Percentiles rank a stretch among this genome's conserved stretches.
These are phyloP conservation scores for Alternaria rosae DNA, from an alignment of 2,329 filamentous ascomycete species.

Conservation along the genomic window DNA sequence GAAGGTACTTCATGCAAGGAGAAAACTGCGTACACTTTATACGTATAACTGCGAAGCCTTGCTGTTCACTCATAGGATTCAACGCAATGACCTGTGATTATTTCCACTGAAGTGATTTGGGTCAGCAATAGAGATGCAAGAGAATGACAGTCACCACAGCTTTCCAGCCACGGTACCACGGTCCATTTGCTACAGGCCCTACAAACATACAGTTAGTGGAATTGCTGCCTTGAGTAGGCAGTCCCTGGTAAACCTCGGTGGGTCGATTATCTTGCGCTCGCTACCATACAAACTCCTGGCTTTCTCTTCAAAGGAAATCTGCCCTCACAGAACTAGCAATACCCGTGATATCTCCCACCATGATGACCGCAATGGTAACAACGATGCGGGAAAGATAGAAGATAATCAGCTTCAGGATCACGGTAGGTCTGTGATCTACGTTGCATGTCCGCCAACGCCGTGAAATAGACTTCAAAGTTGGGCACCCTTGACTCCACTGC, in stretches of 20 bases:
- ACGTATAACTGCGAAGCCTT: not conserved
- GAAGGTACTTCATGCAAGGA: not conserved
- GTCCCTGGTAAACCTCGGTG: not conserved
- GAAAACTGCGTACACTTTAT: not conserved
- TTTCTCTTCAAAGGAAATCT: not conserved
- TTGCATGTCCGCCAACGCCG: slow-evolving; percentile 2
- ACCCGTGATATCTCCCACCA: not conserved
- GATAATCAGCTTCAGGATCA: not conserved
- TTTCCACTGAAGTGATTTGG: not conserved
- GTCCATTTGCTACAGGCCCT: not conserved
- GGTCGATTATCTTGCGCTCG: not conserved
- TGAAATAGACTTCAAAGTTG: not conserved
- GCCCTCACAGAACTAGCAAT: not conserved
- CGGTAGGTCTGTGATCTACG: not conserved
- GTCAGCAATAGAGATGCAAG: not conserved
- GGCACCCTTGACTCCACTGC: slow-evolving; percentile 1
- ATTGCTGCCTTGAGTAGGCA: not conserved
- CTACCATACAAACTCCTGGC: not conserved
- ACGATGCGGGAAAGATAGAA: not conserved
- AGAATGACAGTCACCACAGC: not conserved
- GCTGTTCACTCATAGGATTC: not conserved
- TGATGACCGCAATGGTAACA: not conserved
- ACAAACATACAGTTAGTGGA: not conserved
- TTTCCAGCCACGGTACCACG: not conserved
- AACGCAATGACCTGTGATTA: not conserved